These are phyloP conservation scores for barrel medic (Medicago truncatula) DNA, from an alignment of 306 rosid species.

Conservation along the genomic window DNA sequence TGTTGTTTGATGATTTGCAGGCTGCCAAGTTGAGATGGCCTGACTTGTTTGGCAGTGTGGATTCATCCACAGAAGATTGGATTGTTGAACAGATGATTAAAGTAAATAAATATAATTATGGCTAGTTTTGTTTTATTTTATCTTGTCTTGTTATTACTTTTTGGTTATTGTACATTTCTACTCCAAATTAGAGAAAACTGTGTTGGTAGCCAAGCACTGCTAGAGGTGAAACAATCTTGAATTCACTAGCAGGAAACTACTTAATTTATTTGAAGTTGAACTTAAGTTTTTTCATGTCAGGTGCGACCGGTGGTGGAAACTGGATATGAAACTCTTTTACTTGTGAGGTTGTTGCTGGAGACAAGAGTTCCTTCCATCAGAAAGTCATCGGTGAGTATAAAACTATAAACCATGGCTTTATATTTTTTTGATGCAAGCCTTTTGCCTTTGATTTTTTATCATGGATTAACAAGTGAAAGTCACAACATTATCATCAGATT, in stretches of 20 bases:
- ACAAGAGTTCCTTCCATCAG: conserved; percentile 64
- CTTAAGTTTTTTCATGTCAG: conserved; percentile 30
- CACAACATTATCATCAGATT: conserved; percentile 24
- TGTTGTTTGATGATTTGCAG: conserved; percentile 46
- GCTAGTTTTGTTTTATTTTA: conserved; percentile 2
- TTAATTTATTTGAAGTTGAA: no score
- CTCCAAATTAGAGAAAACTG: no score
- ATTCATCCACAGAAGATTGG: conserved; percentile 66
- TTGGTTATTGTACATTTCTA: background rate
- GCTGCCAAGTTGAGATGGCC: conserved; percentile 87
- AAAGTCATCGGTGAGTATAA: conserved; percentile 43
- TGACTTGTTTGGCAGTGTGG: conserved; percentile 58
- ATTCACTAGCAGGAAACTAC: no score
- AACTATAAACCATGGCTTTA: conserved; percentile 11
- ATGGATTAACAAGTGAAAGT: conserved; percentile 31
- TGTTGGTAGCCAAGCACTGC: no score
- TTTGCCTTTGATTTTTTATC: background rate
- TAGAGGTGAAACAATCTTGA: no score
- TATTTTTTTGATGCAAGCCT: background rate
- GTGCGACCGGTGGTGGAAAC: conserved; percentile 90
- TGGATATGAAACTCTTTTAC: conserved; percentile 81
- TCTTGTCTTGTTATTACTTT: background rate
- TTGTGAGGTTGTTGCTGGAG: conserved; percentile 80
- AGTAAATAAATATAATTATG: conserved; percentile 41
- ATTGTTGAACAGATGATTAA: conserved; percentile 69